These are phyloP conservation scores for Fusarium zealandicum DNA, from an alignment of 2,329 filamentous ascomycete genomes.

Conservation along the genomic window DNA sequence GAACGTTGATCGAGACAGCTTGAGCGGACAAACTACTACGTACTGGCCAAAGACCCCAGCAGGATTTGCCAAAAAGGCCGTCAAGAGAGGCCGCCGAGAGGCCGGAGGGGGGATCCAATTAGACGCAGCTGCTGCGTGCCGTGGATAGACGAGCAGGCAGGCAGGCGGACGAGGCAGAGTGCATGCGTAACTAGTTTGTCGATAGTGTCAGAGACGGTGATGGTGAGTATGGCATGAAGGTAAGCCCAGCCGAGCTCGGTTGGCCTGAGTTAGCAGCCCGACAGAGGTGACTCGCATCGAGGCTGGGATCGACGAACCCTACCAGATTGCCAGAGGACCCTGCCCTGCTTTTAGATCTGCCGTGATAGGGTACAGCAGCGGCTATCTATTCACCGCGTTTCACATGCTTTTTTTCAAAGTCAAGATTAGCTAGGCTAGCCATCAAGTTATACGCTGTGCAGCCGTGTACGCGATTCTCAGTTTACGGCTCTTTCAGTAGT, in stretches of 20 bases:
- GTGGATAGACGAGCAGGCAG: conserved; percentile 18
- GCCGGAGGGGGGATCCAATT: neutral
- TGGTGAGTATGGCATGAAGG: conserved; percentile 22
- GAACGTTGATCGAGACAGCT: conserved; percentile 26
- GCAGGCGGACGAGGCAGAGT: conserved; percentile 5
- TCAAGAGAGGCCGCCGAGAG: conserved; percentile 8
- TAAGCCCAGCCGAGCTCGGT: conserved; percentile 19
- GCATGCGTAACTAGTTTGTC: conserved; percentile 13
- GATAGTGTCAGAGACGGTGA: conserved; percentile 3
- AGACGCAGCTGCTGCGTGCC: neutral
- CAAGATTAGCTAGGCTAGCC: conserved; percentile 15
- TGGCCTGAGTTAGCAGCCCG: conserved; percentile 25
- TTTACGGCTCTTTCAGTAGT: no score
- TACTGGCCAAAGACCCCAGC: conserved; percentile 24
- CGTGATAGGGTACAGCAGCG: conserved; percentile 13
- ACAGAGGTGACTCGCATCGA: conserved; percentile 9
- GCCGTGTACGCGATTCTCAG: neutral
- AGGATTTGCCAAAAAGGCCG: neutral
- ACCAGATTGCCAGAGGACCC: conserved; percentile 10
- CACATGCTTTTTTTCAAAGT: conserved; percentile 34
- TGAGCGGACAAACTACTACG: conserved; percentile 9
- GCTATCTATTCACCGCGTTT: conserved; percentile 28
- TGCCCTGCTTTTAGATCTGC: conserved; percentile 17
- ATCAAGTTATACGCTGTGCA: conserved; percentile 6
- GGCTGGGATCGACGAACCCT: conserved; percentile 16